phyloP scores from a whole-genome alignment of 2,329 filamentous ascomycete genomes.

The Ophiostoma angusticollis region DNA sequence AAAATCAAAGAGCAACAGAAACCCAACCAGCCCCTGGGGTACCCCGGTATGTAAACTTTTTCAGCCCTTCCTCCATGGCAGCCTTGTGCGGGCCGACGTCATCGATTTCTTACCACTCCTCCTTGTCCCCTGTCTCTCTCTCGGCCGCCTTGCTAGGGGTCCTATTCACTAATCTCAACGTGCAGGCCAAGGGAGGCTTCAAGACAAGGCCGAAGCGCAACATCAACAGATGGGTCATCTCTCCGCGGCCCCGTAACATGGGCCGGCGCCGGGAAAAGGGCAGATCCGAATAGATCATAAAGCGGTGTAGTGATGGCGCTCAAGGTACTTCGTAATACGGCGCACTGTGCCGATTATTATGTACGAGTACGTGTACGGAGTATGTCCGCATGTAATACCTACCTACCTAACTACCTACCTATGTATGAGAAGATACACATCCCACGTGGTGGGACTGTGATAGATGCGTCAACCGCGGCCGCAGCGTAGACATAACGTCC shows the following conservation, averaged over 20 bases:
- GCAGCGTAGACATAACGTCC: no score
- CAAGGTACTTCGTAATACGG: no score
- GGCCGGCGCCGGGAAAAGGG: constrained; percentile 59
- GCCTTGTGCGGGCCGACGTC: no score
- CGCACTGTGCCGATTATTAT: neutral
- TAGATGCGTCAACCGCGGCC: no score
- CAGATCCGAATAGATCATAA: constrained; percentile 2
- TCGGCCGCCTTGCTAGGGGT: no score
- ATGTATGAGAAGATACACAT: no score
- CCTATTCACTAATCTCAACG: neutral
- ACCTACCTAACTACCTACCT: no score
- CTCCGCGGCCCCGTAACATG: constrained; percentile 73
- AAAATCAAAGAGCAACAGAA: constrained; percentile 96
- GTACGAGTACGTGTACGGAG: neutral
- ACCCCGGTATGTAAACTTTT: constrained; percentile 56
- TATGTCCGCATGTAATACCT: no score
- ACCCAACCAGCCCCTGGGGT: constrained; percentile 95
- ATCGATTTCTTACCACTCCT: no score
- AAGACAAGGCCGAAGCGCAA: constrained; percentile 87
- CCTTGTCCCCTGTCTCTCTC: no score
- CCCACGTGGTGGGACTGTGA: no score
- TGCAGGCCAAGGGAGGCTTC: constrained; percentile 66
- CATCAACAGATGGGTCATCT: constrained; percentile 82
- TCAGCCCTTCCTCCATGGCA: neutral
- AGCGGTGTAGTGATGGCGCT: no score